Base-by-base conservation (phyloP, 1,139 yeast genomes). In the Maudiozyma humilis region DNA sequence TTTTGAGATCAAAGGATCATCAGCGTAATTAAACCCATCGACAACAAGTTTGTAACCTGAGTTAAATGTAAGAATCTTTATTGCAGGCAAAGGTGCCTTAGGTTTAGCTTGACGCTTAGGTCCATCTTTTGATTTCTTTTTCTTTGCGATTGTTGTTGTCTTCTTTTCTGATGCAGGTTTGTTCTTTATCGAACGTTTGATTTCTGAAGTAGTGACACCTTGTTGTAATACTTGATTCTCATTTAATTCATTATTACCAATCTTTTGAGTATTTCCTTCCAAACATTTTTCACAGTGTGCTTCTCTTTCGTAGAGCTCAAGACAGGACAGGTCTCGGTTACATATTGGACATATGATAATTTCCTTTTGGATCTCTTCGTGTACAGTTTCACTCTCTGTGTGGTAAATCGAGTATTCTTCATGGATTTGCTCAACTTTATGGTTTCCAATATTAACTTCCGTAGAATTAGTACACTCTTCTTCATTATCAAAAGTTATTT, bases 1-100 rank as follows among this genome's bases (percentile, higher is more conserved):
- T 40, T 71, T 69, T 10, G 60, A 51, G 8, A 81, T 73, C 3
- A 59, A 57, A 0, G 66, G 67, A 50, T 78, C 69, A 0, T 73
- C 69, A 4, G 71, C 69, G 57, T 66, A 81, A 49, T 74, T 73
- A 59, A 82, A 82, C 0, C 88, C 89, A 62, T 82, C 93, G 32
- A 82, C 86, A 0, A 81, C 74, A 1, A 82, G 55, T 34, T 65
- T 46, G 54, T 60, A 68, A 58, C 25, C 25, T 30, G 56, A 49
- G 5, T 65, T 67, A 49, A 82, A 79, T 1, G 61, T 53, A 34
- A 82, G 53, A 1, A 72, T 69, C 53, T 82, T 82, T 38, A 77
- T 69, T 2, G 65, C 64, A 0, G 86, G 87, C 1, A 81, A 73
- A 1, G 73, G 71, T 32, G 64, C 65, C 15, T 19, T 36, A 17